A percentile compares a stretch with the other conserved stretches of the same genome.
phyloP scores from a whole-genome alignment of 2,329 filamentous ascomycete genomes.

The Aspergillus sp. region DNA sequence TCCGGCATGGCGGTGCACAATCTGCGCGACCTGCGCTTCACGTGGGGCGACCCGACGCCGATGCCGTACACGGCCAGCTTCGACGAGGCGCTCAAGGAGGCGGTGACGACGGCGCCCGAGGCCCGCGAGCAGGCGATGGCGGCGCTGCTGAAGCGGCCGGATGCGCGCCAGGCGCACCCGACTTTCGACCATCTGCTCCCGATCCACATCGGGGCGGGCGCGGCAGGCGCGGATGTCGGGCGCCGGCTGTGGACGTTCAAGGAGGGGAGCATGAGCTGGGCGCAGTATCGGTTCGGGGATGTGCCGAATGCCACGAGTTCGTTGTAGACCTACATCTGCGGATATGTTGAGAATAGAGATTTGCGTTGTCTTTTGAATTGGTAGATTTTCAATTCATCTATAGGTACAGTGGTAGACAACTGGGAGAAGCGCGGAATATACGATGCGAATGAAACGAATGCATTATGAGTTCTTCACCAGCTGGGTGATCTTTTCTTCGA shows the following conservation, averaged over 20 bases:
- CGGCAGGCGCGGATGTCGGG: slow-evolving; percentile 50
- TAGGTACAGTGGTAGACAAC: slow-evolving; percentile 36
- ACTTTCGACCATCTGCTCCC: slow-evolving; percentile 63
- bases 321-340: slow-evolving; percentile 16
- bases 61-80: slow-evolving; percentile 63
- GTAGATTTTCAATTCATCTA: slow-evolving; percentile 33
- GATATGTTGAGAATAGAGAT: not conserved
- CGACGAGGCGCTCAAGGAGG: slow-evolving; percentile 66
- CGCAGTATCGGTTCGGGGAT: slow-evolving; percentile 53
- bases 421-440: slow-evolving; percentile 25
- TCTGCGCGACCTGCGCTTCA: slow-evolving; percentile 55
- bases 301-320: slow-evolving; percentile 24
- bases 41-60: slow-evolving; percentile 46
- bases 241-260: slow-evolving; percentile 49
- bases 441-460: slow-evolving; percentile 11
- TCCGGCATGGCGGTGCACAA: slow-evolving; percentile 77
- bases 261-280: slow-evolving; percentile 56
- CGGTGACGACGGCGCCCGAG: slow-evolving; percentile 50
- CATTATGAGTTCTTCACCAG: slow-evolving; percentile 55
- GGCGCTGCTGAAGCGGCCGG: slow-evolving; percentile 47
- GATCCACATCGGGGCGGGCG: slow-evolving; percentile 57
- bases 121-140: slow-evolving; percentile 46
- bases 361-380: not conserved
- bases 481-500: slow-evolving; percentile 65
- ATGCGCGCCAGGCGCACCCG: slow-evolving; percentile 64